Base-by-base conservation (phyloP, 2,329 filamentous ascomycete genomes). In the Aspergillus cejpii region DNA sequence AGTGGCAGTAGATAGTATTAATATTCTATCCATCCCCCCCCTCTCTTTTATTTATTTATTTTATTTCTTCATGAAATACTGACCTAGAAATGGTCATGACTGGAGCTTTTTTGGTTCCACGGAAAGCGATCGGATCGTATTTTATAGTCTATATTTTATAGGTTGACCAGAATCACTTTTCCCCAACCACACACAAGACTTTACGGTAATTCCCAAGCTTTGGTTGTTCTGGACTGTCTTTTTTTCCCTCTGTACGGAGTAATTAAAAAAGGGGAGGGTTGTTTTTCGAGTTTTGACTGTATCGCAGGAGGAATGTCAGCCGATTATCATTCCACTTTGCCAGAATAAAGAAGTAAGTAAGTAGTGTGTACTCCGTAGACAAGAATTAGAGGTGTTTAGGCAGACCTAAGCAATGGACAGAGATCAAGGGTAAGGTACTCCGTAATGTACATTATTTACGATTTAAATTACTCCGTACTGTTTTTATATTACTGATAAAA, bases 171-270 rank as follows among this genome's bases (percentile, higher is more conserved):
- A 43, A 21, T 42, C 48, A 24, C 23, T 24, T 8, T 8, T 8
- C 37, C 39, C 14, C 58, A 60, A 50, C 42, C 55, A 57, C 48
- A 49, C 47, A 44, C 48, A 50, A 39, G 23, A 24, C 23, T 24
- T 44, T 54, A 52, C 54, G 58, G 58, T 47, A 60, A 59, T 61
- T 59, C 56, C 54, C 52, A 57, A 53, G 8, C 56, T 57, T 45
- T 33, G 46, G 40, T 26, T 27, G 48, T 27, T 43, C 43, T 45
- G 49, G 31, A 20, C 42, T 51, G 44, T 39, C 38, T 11, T 34
- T 11, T 6, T 33, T 31, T 36, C 26, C 7, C 37, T 24, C 20
- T 37, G 12, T 27, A 12, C n/a, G 20, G 24, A 20, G 6, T 37
- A 19, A 29, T 29, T 37, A 24, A 44, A 29, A 33, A 27, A 27